Conservation (phyloP, 306 rosid genomes). For the Gillenia trifoliata region DNA sequence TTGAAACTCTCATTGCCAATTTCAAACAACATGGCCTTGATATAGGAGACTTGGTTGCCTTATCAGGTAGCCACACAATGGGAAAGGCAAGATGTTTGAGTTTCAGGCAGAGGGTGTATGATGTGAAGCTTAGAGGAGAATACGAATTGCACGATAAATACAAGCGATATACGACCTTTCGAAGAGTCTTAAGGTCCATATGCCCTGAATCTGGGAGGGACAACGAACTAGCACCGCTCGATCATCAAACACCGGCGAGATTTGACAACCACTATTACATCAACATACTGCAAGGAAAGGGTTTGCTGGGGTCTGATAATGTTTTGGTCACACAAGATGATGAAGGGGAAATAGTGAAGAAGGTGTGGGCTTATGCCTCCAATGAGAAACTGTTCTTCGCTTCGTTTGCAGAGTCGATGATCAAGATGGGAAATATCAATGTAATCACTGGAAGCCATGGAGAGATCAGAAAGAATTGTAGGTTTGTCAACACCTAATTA, state of each 20-base stretch:
- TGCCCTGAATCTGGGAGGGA: slow-evolving; percentile 70
- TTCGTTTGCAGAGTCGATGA: slow-evolving; percentile 61
- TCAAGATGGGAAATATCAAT: slow-evolving; percentile 86
- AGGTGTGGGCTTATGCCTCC: slow-evolving; percentile 68
- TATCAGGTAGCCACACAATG: slow-evolving; percentile 91
- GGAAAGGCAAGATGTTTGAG: slow-evolving; percentile 81
- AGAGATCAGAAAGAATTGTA: slow-evolving; percentile 65
- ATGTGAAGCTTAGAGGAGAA: slow-evolving; percentile 26
- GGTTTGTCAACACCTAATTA: slow-evolving; percentile 45
- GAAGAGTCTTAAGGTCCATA: slow-evolving; percentile 55
- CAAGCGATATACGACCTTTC: slow-evolving; percentile 49
- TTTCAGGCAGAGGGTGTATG: slow-evolving; percentile 67
- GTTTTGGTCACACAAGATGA: slow-evolving; percentile 57
- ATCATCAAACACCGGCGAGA: slow-evolving; percentile 57
- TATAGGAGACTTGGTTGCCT: slow-evolving; percentile 52
- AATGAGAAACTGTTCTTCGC: slow-evolving; percentile 54
- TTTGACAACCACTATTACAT: slow-evolving; percentile 76
- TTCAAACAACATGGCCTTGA: slow-evolving; percentile 71
- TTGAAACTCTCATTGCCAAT: slow-evolving; percentile 54
- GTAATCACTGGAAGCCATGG: slow-evolving; percentile 62
- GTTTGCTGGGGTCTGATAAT: slow-evolving; percentile 67
- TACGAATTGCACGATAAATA: slow-evolving; percentile 45
- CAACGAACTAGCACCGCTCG: slow-evolving; percentile 54
- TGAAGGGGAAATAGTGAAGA: slow-evolving; percentile 41
- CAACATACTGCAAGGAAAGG: slow-evolving; percentile 70